These are phyloP conservation scores for Geotrichum citri-aurantii DNA, from an alignment of 1,139 yeast genomes.

Conservation along the genomic window DNA sequence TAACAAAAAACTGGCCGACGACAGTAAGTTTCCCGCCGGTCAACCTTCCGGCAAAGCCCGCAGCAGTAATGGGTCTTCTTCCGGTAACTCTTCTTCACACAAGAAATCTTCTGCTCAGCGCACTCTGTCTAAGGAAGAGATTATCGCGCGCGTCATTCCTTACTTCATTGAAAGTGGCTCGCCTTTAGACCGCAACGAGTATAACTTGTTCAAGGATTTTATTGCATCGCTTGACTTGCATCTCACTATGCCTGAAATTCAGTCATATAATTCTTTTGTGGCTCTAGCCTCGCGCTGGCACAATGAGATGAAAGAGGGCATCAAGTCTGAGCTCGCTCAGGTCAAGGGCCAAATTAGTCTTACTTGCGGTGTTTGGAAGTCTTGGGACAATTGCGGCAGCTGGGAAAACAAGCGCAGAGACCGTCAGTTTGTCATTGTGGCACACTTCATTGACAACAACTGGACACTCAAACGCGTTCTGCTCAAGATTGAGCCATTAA, in stretches of 20 bases:
- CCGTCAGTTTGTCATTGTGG: constrained; percentile 17
- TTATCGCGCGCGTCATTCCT: constrained; percentile 15
- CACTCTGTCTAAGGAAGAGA: constrained; percentile 12
- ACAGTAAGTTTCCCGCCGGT: neutral
- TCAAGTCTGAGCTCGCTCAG: constrained; percentile 12
- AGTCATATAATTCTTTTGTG: constrained; percentile 16
- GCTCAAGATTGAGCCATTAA: constrained; percentile 13
- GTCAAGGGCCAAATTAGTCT: constrained; percentile 16
- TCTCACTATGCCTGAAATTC: constrained; percentile 14
- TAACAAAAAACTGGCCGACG: neutral
- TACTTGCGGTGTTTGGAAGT: constrained; percentile 19
- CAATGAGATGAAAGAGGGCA: constrained; percentile 13
- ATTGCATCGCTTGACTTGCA: constrained; percentile 11
- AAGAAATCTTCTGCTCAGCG: constrained; percentile 7
- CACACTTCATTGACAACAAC: constrained; percentile 16
- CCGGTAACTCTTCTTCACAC: neutral
- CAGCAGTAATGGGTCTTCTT: constrained; percentile 1
- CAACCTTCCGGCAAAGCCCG: neutral
- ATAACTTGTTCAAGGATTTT: constrained; percentile 13
- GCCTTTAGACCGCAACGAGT: constrained; percentile 14
- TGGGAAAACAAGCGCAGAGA: constrained; percentile 10
- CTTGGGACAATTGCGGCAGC: constrained; percentile 15
- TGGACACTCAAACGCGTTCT: constrained; percentile 17
- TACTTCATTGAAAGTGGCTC: constrained; percentile 17
- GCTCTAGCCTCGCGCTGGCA: constrained; percentile 16